phyloP scores from a whole-genome alignment of 495 filamentous ascomycete genomes.

The Penicillium samsonianum region DNA sequence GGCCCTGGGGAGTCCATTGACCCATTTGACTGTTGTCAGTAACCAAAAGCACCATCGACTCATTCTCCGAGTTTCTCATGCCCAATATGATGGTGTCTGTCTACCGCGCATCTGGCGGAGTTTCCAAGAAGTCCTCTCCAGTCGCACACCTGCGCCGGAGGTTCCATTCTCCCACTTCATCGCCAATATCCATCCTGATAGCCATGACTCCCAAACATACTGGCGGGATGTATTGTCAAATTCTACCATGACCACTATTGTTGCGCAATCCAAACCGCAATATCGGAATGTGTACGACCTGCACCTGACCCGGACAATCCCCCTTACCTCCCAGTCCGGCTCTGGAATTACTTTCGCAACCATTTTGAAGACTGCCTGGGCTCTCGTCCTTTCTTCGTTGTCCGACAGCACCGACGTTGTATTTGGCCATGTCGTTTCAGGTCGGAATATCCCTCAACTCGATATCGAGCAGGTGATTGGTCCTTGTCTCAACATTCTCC shows the following conservation, averaged over 20 bases:
- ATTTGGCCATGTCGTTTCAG: conserved; percentile 35
- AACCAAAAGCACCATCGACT: background rate
- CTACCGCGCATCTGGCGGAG: background rate
- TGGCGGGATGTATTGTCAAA: background rate
- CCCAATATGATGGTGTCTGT: conserved; percentile 6
- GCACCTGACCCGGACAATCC: background rate
- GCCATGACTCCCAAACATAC: background rate
- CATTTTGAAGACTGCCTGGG: conserved; percentile 36
- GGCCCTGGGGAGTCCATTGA: background rate
- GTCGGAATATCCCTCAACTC: conserved; percentile 30
- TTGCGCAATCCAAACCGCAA: background rate
- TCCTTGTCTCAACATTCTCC: conserved; percentile 48
- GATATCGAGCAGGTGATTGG: conserved; percentile 41
- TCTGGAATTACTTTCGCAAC: conserved; percentile 24
- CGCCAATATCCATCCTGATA: background rate
- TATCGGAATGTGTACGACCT: background rate
- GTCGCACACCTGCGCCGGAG: background rate
- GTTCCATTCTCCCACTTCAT: conserved; percentile 1
- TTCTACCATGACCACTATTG: background rate
- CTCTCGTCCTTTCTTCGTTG: conserved; percentile 27
- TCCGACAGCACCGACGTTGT: conserved; percentile 28
- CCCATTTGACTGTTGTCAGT: background rate
- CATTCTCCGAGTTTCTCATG: conserved; percentile 1
- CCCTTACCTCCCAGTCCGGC: background rate
- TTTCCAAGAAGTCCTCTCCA: background rate